A percentile compares a stretch with the other conserved stretches of the same genome.
phyloP scores from a whole-genome alignment of 345 rosid species.

The Brassica carinata region DNA sequence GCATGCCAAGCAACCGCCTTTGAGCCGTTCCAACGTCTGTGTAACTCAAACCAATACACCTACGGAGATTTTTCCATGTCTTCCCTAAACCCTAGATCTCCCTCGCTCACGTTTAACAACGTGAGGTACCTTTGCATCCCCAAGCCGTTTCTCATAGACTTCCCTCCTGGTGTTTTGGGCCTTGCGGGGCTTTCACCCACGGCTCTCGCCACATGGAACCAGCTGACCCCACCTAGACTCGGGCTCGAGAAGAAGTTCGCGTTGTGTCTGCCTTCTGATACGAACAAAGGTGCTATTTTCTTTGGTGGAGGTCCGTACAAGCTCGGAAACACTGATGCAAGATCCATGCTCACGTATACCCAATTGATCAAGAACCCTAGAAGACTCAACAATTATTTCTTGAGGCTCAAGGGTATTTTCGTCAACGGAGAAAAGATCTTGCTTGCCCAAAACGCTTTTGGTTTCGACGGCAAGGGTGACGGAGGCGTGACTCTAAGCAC shows the following conservation, averaged over 20 bases:
- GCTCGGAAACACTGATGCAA: conserved; percentile 34
- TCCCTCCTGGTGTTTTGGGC: conserved; percentile 41
- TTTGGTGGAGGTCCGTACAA: conserved; percentile 43
- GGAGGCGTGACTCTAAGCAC: conserved; percentile 47
- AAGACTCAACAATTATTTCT: conserved; percentile 33
- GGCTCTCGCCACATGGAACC: conserved; percentile 32
- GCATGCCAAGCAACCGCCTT: conserved; percentile 36
- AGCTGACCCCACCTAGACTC: conserved; percentile 25
- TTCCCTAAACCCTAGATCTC: conserved; percentile 35
- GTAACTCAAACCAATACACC: conserved; percentile 26
- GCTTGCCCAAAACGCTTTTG: conserved; percentile 22
- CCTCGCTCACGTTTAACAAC: background rate
- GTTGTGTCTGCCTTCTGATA: conserved; percentile 42
- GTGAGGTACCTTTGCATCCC: conserved; percentile 38
- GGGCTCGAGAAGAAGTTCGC: conserved; percentile 39
- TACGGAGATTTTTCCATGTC: conserved; percentile 19
- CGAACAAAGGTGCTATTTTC: conserved; percentile 37
- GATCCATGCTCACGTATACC: conserved; percentile 36
- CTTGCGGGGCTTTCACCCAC: conserved; percentile 40
- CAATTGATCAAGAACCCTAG: conserved; percentile 27
- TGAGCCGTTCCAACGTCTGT: conserved; percentile 36
- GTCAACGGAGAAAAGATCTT: conserved; percentile 13
- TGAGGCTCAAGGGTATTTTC: conserved; percentile 36
- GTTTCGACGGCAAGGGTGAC: conserved; percentile 32
- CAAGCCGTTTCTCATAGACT: conserved; percentile 17